A percentile compares a stretch with the other conserved stretches of the same genome.
Conservation (phyloP, 1,284 basidiomycete species). For the Polyporus tsugae region DNA sequence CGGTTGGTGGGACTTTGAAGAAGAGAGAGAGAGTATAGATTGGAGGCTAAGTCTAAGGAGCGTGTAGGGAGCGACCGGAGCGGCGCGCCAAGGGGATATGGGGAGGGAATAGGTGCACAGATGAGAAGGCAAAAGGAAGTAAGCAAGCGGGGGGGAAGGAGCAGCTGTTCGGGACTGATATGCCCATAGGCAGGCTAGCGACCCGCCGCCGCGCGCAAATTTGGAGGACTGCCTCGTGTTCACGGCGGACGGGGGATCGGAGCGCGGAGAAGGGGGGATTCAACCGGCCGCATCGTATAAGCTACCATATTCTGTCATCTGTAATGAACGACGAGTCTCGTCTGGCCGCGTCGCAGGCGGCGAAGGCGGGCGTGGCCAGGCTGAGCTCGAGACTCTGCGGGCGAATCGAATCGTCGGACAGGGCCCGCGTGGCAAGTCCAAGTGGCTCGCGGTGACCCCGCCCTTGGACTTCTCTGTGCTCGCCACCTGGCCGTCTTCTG, state of each 20-base stretch:
- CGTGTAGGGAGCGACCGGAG: conserved; percentile 17
- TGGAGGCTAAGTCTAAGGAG: conserved; percentile 17
- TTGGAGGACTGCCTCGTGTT: conserved; percentile 14
- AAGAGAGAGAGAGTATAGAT: conserved; percentile 13
- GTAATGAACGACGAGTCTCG: not conserved
- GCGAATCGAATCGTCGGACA: not conserved
- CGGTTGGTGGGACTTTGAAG: conserved; percentile 8
- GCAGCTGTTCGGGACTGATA: conserved; percentile 15
- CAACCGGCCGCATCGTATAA: not conserved
- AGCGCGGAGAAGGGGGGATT: conserved; percentile 20
- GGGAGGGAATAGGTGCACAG: conserved; percentile 6
- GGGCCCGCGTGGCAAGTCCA: not conserved
- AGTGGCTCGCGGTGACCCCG: not conserved
- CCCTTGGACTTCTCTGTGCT: not conserved
- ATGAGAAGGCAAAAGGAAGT: conserved; percentile 9
- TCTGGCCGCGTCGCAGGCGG: conserved; percentile 3
- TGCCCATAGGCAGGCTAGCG: conserved; percentile 20
- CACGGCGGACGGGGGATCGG: conserved; percentile 19
- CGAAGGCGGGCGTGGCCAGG: not conserved
- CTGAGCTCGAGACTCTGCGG: not conserved
- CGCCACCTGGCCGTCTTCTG: not conserved
- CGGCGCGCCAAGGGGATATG: conserved; percentile 14
- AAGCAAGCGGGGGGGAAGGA: not conserved
- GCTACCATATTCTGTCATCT: not conserved
- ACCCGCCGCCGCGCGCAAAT: conserved; percentile 12